phyloP scores from a whole-genome alignment of 1,284 basidiomycete species.

The Sporisorium graminicola region DNA sequence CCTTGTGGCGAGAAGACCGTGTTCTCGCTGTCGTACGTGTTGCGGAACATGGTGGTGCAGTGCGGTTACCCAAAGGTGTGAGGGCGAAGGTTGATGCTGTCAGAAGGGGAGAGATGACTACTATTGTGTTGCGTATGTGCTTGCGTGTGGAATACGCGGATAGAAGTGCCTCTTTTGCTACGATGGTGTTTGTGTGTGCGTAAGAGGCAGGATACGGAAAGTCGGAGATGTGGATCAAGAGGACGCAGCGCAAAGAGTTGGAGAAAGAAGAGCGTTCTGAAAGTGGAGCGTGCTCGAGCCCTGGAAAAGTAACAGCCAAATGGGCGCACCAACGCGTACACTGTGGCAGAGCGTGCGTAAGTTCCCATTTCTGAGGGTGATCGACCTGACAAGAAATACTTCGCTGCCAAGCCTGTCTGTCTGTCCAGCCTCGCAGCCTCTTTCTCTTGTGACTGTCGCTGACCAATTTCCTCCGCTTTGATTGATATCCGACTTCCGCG shows the following conservation, averaged over 20 bases:
- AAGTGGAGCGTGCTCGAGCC: constrained; percentile 26
- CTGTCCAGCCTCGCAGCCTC: background rate
- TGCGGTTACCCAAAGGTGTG: too few relatives aligned
- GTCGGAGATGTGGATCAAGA: background rate
- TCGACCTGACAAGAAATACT: too few relatives aligned
- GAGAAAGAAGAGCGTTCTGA: background rate
- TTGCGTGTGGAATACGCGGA: background rate
- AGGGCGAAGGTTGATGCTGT: background rate
- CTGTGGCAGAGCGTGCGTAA: constrained; percentile 14
- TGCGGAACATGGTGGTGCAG: constrained; percentile 54
- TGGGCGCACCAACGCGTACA: background rate
- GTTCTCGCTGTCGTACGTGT: constrained; percentile 69
- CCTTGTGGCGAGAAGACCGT: constrained; percentile 69
- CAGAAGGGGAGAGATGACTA: background rate
- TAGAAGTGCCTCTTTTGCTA: background rate
- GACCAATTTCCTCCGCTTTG: constrained; percentile 6
- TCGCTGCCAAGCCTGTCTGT: background rate
- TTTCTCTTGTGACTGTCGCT: constrained; percentile 14
- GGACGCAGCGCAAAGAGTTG: background rate
- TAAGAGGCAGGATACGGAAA: background rate
- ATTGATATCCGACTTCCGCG: constrained; percentile 20
- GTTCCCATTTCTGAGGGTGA: constrained; percentile 28
- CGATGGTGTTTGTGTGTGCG: background rate
- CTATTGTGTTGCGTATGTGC: background rate
- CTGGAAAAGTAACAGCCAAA: constrained; percentile 15